phyloP scores from a whole-genome alignment of 768 basidiomycete genomes.

The Suillus variegatus region DNA sequence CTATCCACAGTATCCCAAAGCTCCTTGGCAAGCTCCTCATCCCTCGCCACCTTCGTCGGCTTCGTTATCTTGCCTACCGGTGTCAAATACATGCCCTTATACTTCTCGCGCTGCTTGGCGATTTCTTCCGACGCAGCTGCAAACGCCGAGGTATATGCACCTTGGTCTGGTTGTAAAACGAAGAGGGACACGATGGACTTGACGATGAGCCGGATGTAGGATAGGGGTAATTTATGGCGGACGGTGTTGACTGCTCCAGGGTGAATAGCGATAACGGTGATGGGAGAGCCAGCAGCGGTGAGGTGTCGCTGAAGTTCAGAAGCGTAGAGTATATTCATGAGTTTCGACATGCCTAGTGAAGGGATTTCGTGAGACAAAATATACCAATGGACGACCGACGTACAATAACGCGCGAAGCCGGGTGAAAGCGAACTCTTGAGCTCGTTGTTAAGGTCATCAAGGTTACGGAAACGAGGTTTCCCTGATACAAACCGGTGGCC shows the following conservation, averaged over 20 bases:
- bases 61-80: slow-evolving; percentile 22
- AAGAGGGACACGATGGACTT: slow-evolving; percentile 20
- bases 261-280: slow-evolving; percentile 30
- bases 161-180: slow-evolving; percentile 20
- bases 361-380: not conserved
- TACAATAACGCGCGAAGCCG: slow-evolving; percentile 35
- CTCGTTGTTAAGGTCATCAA: slow-evolving; percentile 38
- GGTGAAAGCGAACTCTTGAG: slow-evolving; percentile 25
- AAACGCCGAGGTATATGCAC: slow-evolving; percentile 28
- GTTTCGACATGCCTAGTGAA: slow-evolving; percentile 47
- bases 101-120: slow-evolving; percentile 21
- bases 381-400: not conserved
- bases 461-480: slow-evolving; percentile 27
- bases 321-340: slow-evolving; percentile 51
- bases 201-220: slow-evolving; percentile 19
- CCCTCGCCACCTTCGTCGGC: slow-evolving; percentile 16
- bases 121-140: slow-evolving; percentile 32
- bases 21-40: slow-evolving; percentile 28
- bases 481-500: slow-evolving; percentile 24
- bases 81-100: slow-evolving; percentile 31
- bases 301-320: slow-evolving; percentile 51
- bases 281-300: slow-evolving; percentile 30
- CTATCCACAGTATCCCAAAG: slow-evolving; percentile 30
- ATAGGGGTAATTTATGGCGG: not conserved
- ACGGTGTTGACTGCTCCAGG: slow-evolving; percentile 33